A percentile compares a stretch with the other conserved stretches of the same genome.
These are phyloP conservation scores for Termitomyces titanicus DNA, from an alignment of 768 basidiomycete genomes.

Conservation along the genomic window DNA sequence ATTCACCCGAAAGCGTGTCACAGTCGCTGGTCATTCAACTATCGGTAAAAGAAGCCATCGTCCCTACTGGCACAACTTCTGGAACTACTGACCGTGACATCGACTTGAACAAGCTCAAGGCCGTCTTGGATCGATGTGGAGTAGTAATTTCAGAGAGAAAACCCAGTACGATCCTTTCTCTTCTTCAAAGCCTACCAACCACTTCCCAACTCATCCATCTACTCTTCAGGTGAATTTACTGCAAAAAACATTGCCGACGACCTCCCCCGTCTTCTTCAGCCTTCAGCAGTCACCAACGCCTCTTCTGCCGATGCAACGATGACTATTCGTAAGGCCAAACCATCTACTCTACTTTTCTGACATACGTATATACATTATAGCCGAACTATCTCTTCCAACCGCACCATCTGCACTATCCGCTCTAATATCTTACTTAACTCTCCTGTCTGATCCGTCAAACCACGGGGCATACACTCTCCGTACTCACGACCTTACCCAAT, in stretches of 20 bases:
- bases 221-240: constrained; percentile 74
- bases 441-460: constrained; percentile 75
- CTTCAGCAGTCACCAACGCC: constrained; percentile 29
- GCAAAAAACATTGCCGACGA: constrained; percentile 79
- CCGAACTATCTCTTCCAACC: constrained; percentile 70
- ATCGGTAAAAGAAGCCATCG: constrained; percentile 93
- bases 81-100: constrained; percentile 80
- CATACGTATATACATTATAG: constrained; percentile 36
- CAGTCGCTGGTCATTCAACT: constrained; percentile 95
- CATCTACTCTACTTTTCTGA: not conserved
- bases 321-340: constrained; percentile 49
- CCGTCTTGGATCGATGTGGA: constrained; percentile 85
- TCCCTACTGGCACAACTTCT: constrained; percentile 69
- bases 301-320: constrained; percentile 48
- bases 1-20: not conserved
- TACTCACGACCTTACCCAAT: constrained; percentile 89
- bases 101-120: constrained; percentile 82
- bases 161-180: constrained; percentile 56
- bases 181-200: not conserved
- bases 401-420: constrained; percentile 83
- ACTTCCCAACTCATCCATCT: not conserved
- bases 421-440: constrained; percentile 75
- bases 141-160: constrained; percentile 90
- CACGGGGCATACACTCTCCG: constrained; percentile 76
- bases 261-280: constrained; percentile 63